phyloP scores from a whole-genome alignment of 1,139 yeast species.

The Lodderomyces pseudojiufengensis region DNA sequence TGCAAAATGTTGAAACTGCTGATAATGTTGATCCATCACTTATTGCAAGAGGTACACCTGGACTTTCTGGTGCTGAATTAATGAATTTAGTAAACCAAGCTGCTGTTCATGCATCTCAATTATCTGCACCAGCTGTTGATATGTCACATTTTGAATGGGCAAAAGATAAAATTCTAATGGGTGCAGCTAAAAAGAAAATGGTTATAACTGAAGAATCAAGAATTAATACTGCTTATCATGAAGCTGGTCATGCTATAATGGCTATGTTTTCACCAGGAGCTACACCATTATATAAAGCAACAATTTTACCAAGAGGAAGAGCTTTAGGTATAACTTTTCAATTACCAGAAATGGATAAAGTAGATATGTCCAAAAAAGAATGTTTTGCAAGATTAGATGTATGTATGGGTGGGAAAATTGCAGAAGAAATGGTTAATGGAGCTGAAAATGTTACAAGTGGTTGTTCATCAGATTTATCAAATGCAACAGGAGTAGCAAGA shows the following conservation, averaged over 20 bases:
- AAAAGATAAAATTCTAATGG: constrained; percentile 94
- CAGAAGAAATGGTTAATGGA: constrained; percentile 91
- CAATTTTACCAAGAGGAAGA: constrained; percentile 93
- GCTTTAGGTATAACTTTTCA: constrained; percentile 97
- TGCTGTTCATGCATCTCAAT: constrained; percentile 93
- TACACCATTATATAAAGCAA: constrained; percentile 92
- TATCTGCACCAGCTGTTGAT: constrained; percentile 84
- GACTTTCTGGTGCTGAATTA: constrained; percentile 94
- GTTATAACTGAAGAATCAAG: constrained; percentile 94
- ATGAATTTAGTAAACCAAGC: constrained; percentile 97
- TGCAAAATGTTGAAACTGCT: constrained; percentile 84
- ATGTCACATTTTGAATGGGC: constrained; percentile 98
- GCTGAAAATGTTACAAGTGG: constrained; percentile 91
- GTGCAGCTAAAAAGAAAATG: constrained; percentile 97
- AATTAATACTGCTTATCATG: constrained; percentile 94
- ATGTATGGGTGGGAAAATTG: constrained; percentile 98
- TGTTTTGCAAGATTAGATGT: constrained; percentile 91
- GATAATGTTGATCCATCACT: constrained; percentile 82
- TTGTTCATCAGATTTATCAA: constrained; percentile 84
- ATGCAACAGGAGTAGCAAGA: constrained; percentile 89
- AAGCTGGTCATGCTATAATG: constrained; percentile 98
- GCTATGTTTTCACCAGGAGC: constrained; percentile 96
- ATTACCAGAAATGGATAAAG: constrained; percentile 97
- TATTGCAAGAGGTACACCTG: constrained; percentile 96
- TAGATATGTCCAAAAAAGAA: constrained; percentile 85